Conservation (phyloP, 164 flowering plant genomes). For the Piper longum region DNA sequence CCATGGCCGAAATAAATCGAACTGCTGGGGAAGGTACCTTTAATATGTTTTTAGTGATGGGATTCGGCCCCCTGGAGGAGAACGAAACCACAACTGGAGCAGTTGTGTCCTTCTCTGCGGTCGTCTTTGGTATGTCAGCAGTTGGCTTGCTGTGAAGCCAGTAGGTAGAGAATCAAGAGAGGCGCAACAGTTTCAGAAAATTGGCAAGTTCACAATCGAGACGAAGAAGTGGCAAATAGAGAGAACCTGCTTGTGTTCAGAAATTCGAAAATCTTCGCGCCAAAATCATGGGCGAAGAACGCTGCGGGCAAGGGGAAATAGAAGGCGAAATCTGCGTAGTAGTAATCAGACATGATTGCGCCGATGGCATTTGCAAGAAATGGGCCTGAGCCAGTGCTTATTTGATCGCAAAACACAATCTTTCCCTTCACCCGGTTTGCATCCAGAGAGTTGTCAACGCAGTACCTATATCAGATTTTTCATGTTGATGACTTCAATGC, state of each 20-base stretch:
- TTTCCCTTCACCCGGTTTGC: conserved; percentile 6
- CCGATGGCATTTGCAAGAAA: conserved; percentile 6
- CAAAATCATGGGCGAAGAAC: background rate
- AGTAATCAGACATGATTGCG: conserved; percentile 2
- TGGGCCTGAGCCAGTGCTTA: background rate
- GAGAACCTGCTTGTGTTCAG: conserved; percentile 16
- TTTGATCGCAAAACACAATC: conserved; percentile 7
- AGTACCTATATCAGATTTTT: background rate
- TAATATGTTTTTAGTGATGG: conserved; percentile 29
- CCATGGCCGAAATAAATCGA: background rate
- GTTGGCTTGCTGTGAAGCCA: conserved; percentile 6
- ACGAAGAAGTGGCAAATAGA: background rate
- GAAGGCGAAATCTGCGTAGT: background rate
- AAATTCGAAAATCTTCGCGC: conserved; percentile 1
- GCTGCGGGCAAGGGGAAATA: conserved; percentile 6
- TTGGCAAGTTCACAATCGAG: background rate
- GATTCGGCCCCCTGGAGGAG: conserved; percentile 69
- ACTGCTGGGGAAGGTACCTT: conserved; percentile 26
- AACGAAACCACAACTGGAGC: conserved; percentile 53
- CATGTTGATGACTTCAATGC: too few species aligned
- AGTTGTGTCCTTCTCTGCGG: background rate
- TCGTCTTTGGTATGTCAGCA: conserved; percentile 10
- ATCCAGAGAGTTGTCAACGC: background rate
- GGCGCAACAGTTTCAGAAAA: background rate
- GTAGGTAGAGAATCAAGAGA: background rate